phyloP scores from a whole-genome alignment of 768 basidiomycete genomes.

The Chiua virens region DNA sequence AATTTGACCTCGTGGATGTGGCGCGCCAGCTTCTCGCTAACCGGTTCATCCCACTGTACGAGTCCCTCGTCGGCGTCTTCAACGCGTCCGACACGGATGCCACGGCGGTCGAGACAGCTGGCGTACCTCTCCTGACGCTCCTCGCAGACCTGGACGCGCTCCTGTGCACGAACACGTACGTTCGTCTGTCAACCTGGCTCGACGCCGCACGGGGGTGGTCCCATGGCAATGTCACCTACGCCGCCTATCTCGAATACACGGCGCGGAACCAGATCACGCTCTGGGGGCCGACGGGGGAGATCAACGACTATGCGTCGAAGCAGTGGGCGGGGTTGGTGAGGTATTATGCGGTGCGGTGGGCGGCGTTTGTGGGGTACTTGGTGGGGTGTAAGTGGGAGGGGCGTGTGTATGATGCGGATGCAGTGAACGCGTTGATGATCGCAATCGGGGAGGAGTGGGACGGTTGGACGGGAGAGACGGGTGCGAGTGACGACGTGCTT shows the following conservation, averaged over 20 bases:
- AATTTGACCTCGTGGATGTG: slow-evolving; percentile 40
- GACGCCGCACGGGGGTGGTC: slow-evolving; percentile 32
- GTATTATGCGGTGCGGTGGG: slow-evolving; percentile 39
- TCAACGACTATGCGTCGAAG: slow-evolving; percentile 46
- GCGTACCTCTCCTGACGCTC: slow-evolving; percentile 30
- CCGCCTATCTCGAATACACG: slow-evolving; percentile 36
- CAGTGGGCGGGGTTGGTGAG: slow-evolving; percentile 42
- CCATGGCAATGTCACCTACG: slow-evolving; percentile 30
- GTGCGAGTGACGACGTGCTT: slow-evolving; percentile 22
- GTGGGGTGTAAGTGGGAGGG: slow-evolving; percentile 26
- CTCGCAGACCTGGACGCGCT: slow-evolving; percentile 36
- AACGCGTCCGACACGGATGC: slow-evolving; percentile 22
- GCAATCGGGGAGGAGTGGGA: slow-evolving; percentile 36
- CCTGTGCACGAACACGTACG: slow-evolving; percentile 32
- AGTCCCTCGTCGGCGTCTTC: slow-evolving; percentile 30
- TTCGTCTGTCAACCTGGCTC: slow-evolving; percentile 39
- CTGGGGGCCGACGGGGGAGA: slow-evolving; percentile 42
- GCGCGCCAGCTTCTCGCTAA: slow-evolving; percentile 41
- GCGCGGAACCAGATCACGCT: slow-evolving; percentile 45
- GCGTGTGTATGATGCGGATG: slow-evolving; percentile 28
- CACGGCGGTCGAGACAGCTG: slow-evolving; percentile 20
- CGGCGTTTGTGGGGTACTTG: slow-evolving; percentile 35
- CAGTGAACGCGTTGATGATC: slow-evolving; percentile 27
- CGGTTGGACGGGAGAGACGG: slow-evolving; percentile 12
- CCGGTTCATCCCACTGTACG: slow-evolving; percentile 36